These are phyloP conservation scores for Wickerhamiella parazyma DNA, from an alignment of 805 yeast species.

Conservation along the genomic window DNA sequence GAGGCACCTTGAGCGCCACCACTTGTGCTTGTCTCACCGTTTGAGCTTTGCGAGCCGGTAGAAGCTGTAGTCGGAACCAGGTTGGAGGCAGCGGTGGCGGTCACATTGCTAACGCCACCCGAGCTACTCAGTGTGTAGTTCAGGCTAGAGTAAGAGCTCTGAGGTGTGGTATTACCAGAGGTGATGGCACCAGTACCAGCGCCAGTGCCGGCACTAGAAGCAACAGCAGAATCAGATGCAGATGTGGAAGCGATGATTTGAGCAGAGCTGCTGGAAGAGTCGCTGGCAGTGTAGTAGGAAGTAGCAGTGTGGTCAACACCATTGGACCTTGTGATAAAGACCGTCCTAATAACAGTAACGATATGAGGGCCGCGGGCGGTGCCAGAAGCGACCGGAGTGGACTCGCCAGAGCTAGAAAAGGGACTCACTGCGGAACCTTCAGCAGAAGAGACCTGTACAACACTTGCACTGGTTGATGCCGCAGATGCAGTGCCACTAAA, in stretches of 20 bases:
- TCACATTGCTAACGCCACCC: background rate
- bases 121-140: background rate
- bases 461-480: background rate
- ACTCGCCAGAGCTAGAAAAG: background rate
- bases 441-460: background rate
- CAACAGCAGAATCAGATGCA: background rate
- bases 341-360: slow-evolving; percentile 3
- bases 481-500: background rate
- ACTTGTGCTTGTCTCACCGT: no score
- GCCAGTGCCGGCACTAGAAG: background rate
- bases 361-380: background rate
- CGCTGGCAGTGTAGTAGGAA: background rate
- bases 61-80: no score
- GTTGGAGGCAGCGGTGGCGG: background rate
- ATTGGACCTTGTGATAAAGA: slow-evolving; percentile 3
- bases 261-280: background rate
- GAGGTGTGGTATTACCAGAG: background rate
- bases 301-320: slow-evolving; percentile 2
- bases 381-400: background rate
- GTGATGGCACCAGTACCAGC: slow-evolving; percentile 3
- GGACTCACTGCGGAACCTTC: background rate
- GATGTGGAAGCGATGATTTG: background rate
- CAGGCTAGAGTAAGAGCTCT: background rate
- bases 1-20: no score
- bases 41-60: no score